Evolutionary conservation across 2,329 filamentous ascomycete species (phyloP), one percentile per base, ranked within the genome.

Genomic region (Ascochyta lentis): DNA sequence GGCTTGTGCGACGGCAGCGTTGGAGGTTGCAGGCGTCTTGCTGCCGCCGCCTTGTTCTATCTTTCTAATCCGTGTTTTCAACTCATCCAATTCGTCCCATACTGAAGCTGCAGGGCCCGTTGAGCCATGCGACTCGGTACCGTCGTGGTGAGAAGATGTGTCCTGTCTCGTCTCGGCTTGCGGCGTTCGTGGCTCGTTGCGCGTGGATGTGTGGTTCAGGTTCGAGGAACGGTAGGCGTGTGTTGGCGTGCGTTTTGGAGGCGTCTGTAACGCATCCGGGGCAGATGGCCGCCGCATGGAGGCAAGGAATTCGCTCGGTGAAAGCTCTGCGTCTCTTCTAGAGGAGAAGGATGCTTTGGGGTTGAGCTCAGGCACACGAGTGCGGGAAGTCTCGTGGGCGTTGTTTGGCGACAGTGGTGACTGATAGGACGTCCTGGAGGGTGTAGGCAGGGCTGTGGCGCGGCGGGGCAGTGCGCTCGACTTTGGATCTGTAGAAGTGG

Each of bases 61-160:
- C 57, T 92, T 90, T 65, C 91, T 88, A 66, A 99, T 96, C 27
- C 95, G 87, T 37, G 91, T 95, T 74, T 98, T 98, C 42, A 99
- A 79, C 62, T 98, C 95, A 66, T 98, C 95, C 26, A 99, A 79
- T 76, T 99, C 95, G 72, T 98, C 95, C 95, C 95, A 99, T 3
- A 99, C 91, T 0, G 92, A 97, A 2, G 92, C 96, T 12, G 93
- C 91, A 1, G 91, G 92, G 1, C 89, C 92, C 0, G 91, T 95
- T 0, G 95, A 98, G 27, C 89, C 83, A 31, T 90, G 94, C 0
- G 95, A 98, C 67, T 95, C 92, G 0, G 92, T 93, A 23, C 68
- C 73, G 23, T 75, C 73, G 9, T 67, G 65, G 13, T 68, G 68
- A 16, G 73, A 74, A 3, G 61, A 61, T 9, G 60, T 58, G 43